Percentiles rank a stretch among this genome's conserved stretches.
phyloP scores from a whole-genome alignment of 305 asterid species.

The Solanum hybrid region DNA sequence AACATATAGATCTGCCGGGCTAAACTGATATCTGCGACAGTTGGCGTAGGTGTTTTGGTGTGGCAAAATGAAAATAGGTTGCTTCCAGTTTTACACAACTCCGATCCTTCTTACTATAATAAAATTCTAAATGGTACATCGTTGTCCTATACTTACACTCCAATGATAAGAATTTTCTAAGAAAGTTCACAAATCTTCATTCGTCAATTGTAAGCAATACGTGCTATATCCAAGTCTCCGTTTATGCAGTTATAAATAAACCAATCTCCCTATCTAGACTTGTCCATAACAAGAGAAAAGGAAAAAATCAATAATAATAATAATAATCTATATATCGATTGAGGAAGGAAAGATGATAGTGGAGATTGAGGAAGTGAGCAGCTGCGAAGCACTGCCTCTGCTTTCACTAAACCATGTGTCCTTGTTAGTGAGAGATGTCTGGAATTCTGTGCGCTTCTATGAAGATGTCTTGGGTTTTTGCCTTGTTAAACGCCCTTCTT shows the following conservation, averaged over 20 bases:
- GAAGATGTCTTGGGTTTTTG: conserved; percentile 26
- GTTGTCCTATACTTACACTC: neutral
- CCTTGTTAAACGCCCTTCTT: conserved; percentile 29
- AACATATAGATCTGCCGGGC: neutral
- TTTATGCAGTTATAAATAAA: neutral
- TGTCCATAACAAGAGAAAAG: neutral
- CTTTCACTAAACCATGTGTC: conserved; percentile 31
- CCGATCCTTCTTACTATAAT: neutral
- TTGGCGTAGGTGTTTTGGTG: neutral
- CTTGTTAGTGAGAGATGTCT: conserved; percentile 16
- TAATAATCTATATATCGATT: neutral
- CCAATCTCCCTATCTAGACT: neutral
- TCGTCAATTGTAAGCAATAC: too few species aligned
- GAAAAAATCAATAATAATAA: neutral
- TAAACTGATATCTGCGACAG: neutral
- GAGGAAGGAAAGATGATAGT: conserved; percentile 1
- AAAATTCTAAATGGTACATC: neutral
- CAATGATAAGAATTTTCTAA: neutral
- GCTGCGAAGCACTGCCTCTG: conserved; percentile 22
- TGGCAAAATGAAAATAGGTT: neutral
- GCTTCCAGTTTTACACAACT: neutral
- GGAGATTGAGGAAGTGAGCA: conserved; percentile 21
- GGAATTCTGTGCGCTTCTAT: conserved; percentile 22
- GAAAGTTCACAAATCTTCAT: conserved; percentile 9
- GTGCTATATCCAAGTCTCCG: neutral